These are phyloP conservation scores for Chaetothyriales sp. DNA, from an alignment of 2,329 filamentous ascomycete species.

Conservation along the genomic window DNA sequence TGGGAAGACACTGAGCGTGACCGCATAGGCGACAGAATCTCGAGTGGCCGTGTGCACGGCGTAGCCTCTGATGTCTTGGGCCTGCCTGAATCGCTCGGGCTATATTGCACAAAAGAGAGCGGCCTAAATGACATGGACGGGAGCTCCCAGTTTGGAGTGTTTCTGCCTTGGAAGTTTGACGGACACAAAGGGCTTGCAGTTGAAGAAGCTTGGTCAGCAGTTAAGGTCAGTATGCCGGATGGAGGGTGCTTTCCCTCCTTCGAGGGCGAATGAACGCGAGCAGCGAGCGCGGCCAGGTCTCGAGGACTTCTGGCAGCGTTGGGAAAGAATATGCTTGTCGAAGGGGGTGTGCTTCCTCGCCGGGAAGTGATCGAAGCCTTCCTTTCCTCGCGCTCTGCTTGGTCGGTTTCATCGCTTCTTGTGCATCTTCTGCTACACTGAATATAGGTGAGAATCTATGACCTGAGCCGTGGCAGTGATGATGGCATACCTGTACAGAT, in stretches of 20 bases:
- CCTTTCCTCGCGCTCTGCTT: background rate
- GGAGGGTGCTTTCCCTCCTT: background rate
- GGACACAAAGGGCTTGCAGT: background rate
- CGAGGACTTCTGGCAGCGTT: slow-evolving; percentile 16
- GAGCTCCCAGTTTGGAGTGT: slow-evolving; percentile 8
- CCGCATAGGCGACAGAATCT: slow-evolving; percentile 21
- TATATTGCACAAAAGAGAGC: slow-evolving; percentile 8
- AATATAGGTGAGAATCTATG: background rate
- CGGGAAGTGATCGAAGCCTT: slow-evolving; percentile 10
- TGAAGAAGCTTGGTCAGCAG: background rate
- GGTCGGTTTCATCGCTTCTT: slow-evolving; percentile 7
- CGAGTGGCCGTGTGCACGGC: slow-evolving; percentile 5
- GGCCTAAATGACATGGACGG: slow-evolving; percentile 14
- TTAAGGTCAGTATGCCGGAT: background rate
- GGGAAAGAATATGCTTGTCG: slow-evolving; percentile 15
- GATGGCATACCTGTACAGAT: background rate
- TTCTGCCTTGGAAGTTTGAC: background rate
- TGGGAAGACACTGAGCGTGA: slow-evolving; percentile 21
- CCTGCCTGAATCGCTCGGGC: slow-evolving; percentile 3
- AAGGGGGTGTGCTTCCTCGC: slow-evolving; percentile 6
- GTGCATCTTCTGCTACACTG: background rate
- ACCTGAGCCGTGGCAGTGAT: background rate
- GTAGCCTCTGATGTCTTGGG: slow-evolving; percentile 15
- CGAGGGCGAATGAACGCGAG: slow-evolving; percentile 15
- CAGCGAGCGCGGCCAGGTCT: slow-evolving; percentile 16